phyloP scores from a whole-genome alignment of 2,329 filamentous ascomycete genomes.

The Cladophialophora immunda region DNA sequence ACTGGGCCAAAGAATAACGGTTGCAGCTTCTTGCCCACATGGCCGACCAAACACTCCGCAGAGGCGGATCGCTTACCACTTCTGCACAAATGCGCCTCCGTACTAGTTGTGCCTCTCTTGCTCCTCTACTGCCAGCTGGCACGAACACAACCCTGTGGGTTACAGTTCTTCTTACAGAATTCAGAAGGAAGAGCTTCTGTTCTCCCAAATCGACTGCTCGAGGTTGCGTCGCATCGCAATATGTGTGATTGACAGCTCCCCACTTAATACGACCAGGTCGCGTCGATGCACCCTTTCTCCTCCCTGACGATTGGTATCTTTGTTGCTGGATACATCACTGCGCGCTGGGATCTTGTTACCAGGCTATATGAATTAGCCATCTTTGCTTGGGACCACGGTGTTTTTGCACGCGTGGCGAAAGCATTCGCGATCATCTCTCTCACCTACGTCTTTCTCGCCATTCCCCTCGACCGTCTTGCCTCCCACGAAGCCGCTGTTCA shows the following conservation, averaged over 20 bases:
- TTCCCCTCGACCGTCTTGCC: conserved; percentile 85
- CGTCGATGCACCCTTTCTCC: conserved; percentile 92
- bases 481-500: conserved; percentile 77
- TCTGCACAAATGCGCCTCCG: background rate
- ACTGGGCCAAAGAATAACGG: too few relatives aligned
- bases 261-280: background rate
- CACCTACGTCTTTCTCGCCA: conserved; percentile 82
- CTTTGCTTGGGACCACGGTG: conserved; percentile 98
- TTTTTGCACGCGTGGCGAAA: conserved; percentile 87
- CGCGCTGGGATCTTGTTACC: conserved; percentile 97
- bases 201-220: background rate
- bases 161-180: background rate
- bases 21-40: background rate
- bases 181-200: background rate
- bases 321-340: conserved; percentile 98
- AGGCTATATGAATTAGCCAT: conserved; percentile 95
- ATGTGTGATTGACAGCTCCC: conserved; percentile 9
- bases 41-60: background rate
- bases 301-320: conserved; percentile 96
- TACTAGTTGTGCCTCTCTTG: background rate
- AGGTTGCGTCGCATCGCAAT: background rate
- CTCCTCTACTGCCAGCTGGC: background rate
- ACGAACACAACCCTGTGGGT: background rate
- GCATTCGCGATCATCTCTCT: conserved; percentile 83
- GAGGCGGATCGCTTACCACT: background rate